Conservation (phyloP, 768 basidiomycete species). For the Tulasnella sp. region DNA sequence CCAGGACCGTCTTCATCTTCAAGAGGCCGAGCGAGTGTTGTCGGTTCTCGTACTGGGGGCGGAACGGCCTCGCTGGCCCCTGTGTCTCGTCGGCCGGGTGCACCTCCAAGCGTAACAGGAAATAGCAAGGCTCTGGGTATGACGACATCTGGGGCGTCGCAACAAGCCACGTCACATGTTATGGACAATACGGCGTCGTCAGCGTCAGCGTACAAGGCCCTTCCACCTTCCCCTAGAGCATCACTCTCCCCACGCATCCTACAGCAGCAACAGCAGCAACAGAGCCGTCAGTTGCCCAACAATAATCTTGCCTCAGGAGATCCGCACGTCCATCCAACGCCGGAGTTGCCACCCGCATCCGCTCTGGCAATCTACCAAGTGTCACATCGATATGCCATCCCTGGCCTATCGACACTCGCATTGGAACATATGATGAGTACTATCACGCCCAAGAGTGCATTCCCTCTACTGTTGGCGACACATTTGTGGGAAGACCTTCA, state of each 20-base stretch:
- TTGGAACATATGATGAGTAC: conserved; percentile 63
- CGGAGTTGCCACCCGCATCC: conserved; percentile 52
- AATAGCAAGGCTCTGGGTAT: neutral
- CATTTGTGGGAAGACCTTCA: conserved; percentile 56
- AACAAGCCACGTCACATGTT: neutral
- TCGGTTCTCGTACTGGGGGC: neutral
- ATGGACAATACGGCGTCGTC: neutral
- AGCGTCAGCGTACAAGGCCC: neutral
- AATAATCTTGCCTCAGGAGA: conserved; percentile 30
- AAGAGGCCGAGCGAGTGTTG: neutral
- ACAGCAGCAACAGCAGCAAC: too few relatives aligned
- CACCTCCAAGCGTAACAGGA: neutral
- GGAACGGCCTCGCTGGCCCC: neutral
- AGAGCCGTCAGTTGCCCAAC: conserved; percentile 28
- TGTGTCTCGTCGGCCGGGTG: neutral
- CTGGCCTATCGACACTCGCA: conserved; percentile 52
- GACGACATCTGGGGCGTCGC: neutral
- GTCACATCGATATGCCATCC: conserved; percentile 64
- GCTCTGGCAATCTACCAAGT: conserved; percentile 67
- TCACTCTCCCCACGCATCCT: conserved; percentile 1
- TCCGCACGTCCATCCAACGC: conserved; percentile 62
- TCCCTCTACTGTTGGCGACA: conserved; percentile 59
- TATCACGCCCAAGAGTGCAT: conserved; percentile 54
- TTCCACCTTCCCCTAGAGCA: neutral
- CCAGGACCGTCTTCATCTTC: neutral